phyloP scores from a whole-genome alignment of 352 stramenopile genomes.

The Globisporangium uncinulatum region DNA sequence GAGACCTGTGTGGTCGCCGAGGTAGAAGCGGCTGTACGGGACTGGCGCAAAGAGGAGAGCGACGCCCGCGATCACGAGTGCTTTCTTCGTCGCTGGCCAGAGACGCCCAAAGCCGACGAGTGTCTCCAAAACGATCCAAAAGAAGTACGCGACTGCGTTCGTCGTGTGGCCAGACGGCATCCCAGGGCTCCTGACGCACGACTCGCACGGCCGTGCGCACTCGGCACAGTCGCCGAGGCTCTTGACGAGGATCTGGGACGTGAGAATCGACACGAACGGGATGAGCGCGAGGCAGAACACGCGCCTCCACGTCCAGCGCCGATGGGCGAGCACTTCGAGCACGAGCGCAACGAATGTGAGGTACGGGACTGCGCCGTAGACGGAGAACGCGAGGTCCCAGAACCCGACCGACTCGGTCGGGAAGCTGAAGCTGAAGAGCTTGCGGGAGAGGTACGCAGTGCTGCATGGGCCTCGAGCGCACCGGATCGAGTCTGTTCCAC shows the following conservation, averaged over 20 bases:
- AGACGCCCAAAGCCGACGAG: constrained; percentile 26
- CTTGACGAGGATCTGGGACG: constrained; percentile 31
- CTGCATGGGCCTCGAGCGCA: constrained; percentile 48
- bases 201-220: constrained; percentile 42
- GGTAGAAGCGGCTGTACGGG: constrained; percentile 49
- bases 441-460: constrained; percentile 29
- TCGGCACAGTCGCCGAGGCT: constrained; percentile 36
- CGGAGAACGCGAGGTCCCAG: constrained; percentile 43
- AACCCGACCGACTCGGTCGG: constrained; percentile 28
- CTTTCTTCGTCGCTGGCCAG: constrained; percentile 18
- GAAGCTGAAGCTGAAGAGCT: constrained; percentile 46
- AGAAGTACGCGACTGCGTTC: constrained; percentile 37
- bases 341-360: constrained; percentile 6
- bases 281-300: constrained; percentile 47
- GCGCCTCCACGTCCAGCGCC: constrained; percentile 32
- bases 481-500: constrained; percentile 35
- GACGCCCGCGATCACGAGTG: constrained; percentile 1
- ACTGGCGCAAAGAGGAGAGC: constrained; percentile 41
- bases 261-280: constrained; percentile 39
- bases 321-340: constrained; percentile 28
- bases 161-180: constrained; percentile 52
- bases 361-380: constrained; percentile 53
- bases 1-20: constrained; percentile 48
- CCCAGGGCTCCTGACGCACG: constrained; percentile 36
- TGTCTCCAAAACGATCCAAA: constrained; percentile 45